Conservation (phyloP, 805 yeast genomes). For the Cyberlindnera petersonii region DNA sequence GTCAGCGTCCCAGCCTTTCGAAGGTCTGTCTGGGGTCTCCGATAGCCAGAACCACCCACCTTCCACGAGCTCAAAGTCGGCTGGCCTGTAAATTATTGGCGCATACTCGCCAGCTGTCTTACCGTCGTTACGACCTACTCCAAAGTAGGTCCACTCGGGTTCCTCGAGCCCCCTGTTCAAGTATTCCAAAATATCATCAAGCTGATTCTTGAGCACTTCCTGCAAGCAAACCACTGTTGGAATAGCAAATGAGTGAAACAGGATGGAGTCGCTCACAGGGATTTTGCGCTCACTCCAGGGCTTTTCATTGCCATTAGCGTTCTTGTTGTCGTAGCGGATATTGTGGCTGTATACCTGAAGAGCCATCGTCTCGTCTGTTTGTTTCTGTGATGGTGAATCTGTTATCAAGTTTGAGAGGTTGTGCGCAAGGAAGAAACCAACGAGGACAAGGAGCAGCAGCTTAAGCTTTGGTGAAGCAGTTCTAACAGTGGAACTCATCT, state of each 20-base stretch:
- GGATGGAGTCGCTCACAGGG: constrained; percentile 38
- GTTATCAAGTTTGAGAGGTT: constrained; percentile 4
- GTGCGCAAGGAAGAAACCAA: constrained; percentile 6
- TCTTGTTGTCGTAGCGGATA: constrained; percentile 40
- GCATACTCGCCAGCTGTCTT: constrained; percentile 45
- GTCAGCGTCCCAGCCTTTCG: constrained; percentile 49
- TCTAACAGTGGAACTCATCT: too few species aligned
- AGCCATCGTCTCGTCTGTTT: constrained; percentile 1
- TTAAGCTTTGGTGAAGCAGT: constrained; percentile 1
- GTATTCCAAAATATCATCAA: constrained; percentile 38
- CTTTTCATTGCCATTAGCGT: constrained; percentile 36
- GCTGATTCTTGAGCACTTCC: constrained; percentile 45
- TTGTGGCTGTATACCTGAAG: constrained; percentile 38
- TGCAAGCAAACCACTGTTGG: constrained; percentile 44
- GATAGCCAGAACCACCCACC: constrained; percentile 51
- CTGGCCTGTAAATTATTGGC: constrained; percentile 41
- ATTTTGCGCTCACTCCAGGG: constrained; percentile 42
- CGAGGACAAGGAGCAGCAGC: neutral
- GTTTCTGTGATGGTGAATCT: neutral
- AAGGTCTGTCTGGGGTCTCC: constrained; percentile 50
- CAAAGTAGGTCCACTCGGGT: constrained; percentile 40
- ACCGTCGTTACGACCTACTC: constrained; percentile 54
- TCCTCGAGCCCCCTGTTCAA: constrained; percentile 28
- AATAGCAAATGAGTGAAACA: constrained; percentile 32
- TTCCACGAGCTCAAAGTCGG: constrained; percentile 37